These are phyloP conservation scores for Flaveria floridana DNA, from an alignment of 140 eudicot species.

Conservation along the genomic window DNA sequence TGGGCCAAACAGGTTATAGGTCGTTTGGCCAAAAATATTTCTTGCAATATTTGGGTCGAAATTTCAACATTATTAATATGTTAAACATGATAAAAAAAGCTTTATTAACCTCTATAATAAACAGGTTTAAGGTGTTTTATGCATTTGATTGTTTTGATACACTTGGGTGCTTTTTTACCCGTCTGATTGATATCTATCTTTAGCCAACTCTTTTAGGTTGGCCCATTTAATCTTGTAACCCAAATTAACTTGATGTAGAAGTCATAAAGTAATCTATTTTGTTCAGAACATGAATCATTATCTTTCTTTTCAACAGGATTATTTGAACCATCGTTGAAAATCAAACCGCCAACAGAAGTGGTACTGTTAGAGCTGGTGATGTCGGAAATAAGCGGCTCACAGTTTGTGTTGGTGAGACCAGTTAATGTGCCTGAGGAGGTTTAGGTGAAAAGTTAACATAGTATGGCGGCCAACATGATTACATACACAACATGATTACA, in stretches of 20 bases:
- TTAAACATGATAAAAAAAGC: neutral
- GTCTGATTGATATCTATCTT: neutral
- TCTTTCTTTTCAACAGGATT: conserved; percentile 49
- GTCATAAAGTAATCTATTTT: neutral
- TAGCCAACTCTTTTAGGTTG: neutral
- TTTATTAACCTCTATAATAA: neutral
- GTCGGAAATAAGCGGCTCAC: conserved; percentile 47
- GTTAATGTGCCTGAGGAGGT: conserved; percentile 22
- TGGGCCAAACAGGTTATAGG: neutral
- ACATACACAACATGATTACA: neutral
- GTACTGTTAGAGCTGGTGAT: conserved; percentile 75
- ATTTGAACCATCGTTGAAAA: conserved; percentile 59
- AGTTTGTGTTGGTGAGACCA: conserved; percentile 76
- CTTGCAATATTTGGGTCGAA: neutral
- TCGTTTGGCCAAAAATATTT: neutral
- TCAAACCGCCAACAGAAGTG: conserved; percentile 50
- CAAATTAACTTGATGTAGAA: neutral
- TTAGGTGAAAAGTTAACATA: conserved; percentile 21
- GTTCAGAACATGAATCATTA: neutral
- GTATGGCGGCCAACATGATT: no score
- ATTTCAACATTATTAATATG: neutral
- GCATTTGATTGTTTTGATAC: neutral
- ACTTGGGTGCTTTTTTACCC: neutral
- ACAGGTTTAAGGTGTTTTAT: neutral
- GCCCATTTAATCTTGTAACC: neutral